Conservation (phyloP, 2,329 filamentous ascomycete genomes). For the Talaromyces verruculosus region DNA sequence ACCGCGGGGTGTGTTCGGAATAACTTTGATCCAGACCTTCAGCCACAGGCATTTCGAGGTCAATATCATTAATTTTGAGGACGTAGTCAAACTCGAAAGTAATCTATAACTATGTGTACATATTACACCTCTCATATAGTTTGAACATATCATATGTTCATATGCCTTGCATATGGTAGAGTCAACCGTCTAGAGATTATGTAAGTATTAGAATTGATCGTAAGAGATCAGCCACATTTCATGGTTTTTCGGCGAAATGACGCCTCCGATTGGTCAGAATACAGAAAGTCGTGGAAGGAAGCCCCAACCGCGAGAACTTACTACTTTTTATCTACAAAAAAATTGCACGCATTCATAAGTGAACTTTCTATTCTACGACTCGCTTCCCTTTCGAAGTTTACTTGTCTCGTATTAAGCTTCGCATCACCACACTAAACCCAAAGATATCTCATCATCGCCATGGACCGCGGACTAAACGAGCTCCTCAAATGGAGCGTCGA, state of each 20-base stretch:
- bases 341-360: not conserved
- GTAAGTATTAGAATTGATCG: not conserved
- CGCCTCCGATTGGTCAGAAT: constrained; percentile 14
- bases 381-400: too few species aligned
- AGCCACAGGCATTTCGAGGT: constrained; percentile 17
- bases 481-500: constrained; percentile 78
- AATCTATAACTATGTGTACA: too few species aligned
- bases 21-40: constrained; percentile 6
- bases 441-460: constrained; percentile 35
- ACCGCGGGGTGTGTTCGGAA: constrained; percentile 21
- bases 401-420: not conserved
- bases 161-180: not conserved
- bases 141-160: not conserved
- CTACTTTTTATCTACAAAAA: not conserved
- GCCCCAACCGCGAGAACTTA: constrained; percentile 19
- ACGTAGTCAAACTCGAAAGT: not conserved
- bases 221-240: not conserved
- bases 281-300: constrained; percentile 21
- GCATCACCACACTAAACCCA: not conserved
- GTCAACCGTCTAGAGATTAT: not conserved
- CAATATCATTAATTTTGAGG: not conserved
- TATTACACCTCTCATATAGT: not conserved
- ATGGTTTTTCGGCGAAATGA: not conserved
- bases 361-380: not conserved
- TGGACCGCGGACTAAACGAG: constrained; percentile 67